Conservation (phyloP, 1,139 yeast species). For the Eremothecium sinecaudum region DNA sequence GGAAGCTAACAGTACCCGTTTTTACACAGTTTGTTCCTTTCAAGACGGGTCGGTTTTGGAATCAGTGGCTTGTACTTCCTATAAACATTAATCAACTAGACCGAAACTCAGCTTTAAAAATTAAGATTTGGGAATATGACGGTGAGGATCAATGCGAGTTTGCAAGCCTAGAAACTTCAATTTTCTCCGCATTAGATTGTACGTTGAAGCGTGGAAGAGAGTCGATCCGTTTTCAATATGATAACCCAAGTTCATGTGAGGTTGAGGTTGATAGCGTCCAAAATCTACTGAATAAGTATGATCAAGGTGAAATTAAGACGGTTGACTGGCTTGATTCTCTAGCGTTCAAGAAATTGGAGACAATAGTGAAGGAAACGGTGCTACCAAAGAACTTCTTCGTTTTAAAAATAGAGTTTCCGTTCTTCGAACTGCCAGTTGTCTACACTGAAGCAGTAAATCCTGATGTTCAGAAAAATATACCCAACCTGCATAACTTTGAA, state of each 20-base stretch:
- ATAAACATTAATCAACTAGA: constrained; percentile 62
- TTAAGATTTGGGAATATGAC: constrained; percentile 59
- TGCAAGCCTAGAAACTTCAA: constrained; percentile 50
- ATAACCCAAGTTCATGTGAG: constrained; percentile 20
- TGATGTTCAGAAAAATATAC: constrained; percentile 33
- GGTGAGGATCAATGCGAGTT: constrained; percentile 42
- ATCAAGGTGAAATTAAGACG: constrained; percentile 53
- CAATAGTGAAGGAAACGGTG: constrained; percentile 30
- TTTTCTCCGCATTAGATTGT: constrained; percentile 46
- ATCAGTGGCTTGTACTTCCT: constrained; percentile 62
- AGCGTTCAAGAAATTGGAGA: constrained; percentile 50
- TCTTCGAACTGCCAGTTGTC: constrained; percentile 73
- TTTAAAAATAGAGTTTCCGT: constrained; percentile 60
- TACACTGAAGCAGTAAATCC: constrained; percentile 45
- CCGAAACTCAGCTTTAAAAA: constrained; percentile 46
- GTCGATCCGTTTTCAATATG: constrained; percentile 35
- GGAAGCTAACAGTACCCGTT: constrained; percentile 50
- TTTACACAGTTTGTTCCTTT: constrained; percentile 59
- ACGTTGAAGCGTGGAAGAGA: constrained; percentile 52
- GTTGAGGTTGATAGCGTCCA: constrained; percentile 41
- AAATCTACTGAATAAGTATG: constrained; percentile 49
- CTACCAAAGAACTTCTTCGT: constrained; percentile 34
- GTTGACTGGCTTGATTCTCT: constrained; percentile 72
- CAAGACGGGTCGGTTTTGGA: constrained; percentile 40
- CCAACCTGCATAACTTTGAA: constrained; percentile 29